Evolutionary conservation across 208 protist species (phyloP).

Genomic region (Angomonas ambiguus): DNA sequence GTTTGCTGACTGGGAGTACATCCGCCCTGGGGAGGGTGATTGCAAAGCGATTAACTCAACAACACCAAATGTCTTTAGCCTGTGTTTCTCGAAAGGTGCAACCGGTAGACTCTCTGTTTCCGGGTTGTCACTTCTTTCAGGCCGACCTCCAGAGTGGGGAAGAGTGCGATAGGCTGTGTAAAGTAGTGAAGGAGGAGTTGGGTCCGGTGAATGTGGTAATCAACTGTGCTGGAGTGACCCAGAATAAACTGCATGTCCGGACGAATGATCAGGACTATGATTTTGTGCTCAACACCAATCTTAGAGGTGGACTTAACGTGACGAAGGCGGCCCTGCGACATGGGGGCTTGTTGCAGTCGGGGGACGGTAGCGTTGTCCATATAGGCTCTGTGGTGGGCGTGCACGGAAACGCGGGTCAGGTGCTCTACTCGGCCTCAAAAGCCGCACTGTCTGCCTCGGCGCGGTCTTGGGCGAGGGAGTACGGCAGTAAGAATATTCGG

Average conservation of each 20-base stretch:
- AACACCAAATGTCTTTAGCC: constrained; percentile 53
- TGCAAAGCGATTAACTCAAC: constrained; percentile 27
- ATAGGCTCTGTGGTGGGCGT: constrained; percentile 75
- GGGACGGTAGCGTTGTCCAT: constrained; percentile 61
- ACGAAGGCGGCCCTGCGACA: constrained; percentile 70
- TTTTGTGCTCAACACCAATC: constrained; percentile 70
- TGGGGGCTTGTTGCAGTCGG: constrained; percentile 57
- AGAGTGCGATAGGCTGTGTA: constrained; percentile 57
- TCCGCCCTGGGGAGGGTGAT: constrained; percentile 61
- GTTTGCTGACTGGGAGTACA: constrained; percentile 67
- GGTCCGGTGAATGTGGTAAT: constrained; percentile 64
- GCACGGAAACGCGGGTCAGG: constrained; percentile 84
- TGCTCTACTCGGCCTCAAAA: constrained; percentile 89
- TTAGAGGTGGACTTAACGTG: constrained; percentile 63
- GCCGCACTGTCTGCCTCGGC: constrained; percentile 77
- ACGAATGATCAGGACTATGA: constrained; percentile 67
- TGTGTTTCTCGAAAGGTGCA: constrained; percentile 56
- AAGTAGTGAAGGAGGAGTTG: constrained; percentile 29
- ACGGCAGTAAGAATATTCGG: constrained; percentile 72
- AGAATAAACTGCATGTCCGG: constrained; percentile 66
- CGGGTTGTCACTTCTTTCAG: constrained; percentile 34
- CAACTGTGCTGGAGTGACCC: constrained; percentile 78
- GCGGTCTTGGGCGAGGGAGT: constrained; percentile 83
- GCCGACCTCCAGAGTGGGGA: constrained; percentile 39
- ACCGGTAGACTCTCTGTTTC: constrained; percentile 24